These are phyloP conservation scores for Talaromyces sp. DNA, from an alignment of 2,329 filamentous ascomycete species.

Conservation along the genomic window DNA sequence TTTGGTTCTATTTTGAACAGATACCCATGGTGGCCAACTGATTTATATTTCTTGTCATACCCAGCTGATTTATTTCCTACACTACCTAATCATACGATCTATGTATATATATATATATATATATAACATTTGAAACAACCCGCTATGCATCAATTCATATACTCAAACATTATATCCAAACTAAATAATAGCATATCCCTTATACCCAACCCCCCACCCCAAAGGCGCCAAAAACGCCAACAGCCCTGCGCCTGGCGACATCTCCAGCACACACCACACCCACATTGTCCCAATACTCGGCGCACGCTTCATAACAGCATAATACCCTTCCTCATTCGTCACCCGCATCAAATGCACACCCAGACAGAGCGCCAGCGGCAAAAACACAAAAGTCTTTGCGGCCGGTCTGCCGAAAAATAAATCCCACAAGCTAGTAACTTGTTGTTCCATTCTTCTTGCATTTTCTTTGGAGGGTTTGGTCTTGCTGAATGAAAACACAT, in stretches of 20 bases:
- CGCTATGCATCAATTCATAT: neutral
- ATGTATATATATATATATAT: neutral
- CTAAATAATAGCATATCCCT: constrained; percentile 8
- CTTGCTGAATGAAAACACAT: constrained; percentile 27
- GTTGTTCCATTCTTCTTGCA: too few relatives aligned
- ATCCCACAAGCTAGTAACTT: constrained; percentile 10
- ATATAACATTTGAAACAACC: too few relatives aligned
- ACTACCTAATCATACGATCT: neutral
- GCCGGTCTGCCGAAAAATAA: constrained; percentile 20
- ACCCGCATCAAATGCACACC: constrained; percentile 79
- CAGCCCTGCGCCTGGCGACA: constrained; percentile 61
- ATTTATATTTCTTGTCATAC: neutral
- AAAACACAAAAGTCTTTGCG: constrained; percentile 27
- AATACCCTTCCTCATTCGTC: constrained; percentile 73
- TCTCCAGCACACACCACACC: constrained; percentile 88
- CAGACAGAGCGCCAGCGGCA: constrained; percentile 26
- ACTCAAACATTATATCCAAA: neutral
- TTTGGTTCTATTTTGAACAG: neutral
- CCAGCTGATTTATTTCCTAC: neutral
- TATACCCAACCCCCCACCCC: constrained; percentile 35
- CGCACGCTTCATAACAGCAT: constrained; percentile 84
- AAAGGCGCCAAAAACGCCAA: constrained; percentile 45
- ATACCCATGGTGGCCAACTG: neutral
- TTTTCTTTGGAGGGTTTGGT: too few relatives aligned
- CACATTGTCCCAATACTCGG: constrained; percentile 86